A percentile compares a stretch with the other conserved stretches of the same genome.
These are phyloP conservation scores for Gossypium herbaceum DNA, from an alignment of 345 rosid genomes.

Conservation along the genomic window DNA sequence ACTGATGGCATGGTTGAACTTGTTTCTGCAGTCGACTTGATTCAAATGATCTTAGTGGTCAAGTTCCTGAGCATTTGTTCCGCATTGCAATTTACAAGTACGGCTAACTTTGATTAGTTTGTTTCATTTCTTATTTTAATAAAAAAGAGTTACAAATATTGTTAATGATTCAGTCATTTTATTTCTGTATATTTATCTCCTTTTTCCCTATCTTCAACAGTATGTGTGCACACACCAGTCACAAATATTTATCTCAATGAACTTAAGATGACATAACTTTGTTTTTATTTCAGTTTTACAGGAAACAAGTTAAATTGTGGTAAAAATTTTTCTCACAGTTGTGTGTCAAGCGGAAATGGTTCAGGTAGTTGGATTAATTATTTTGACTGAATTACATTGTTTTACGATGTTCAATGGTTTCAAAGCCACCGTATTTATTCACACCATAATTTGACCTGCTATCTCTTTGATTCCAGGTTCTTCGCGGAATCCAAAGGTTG, in stretches of 20 bases:
- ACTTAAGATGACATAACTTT: conserved; percentile 20
- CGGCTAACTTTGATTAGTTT: conserved; percentile 12
- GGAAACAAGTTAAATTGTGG: conserved; percentile 73
- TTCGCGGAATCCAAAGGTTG: conserved; percentile 61
- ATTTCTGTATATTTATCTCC: conserved; percentile 3
- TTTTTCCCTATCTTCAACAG: background rate
- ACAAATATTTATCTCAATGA: background rate
- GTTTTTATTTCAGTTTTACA: conserved; percentile 56
- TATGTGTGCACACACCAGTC: background rate
- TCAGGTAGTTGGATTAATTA: conserved; percentile 44
- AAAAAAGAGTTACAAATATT: background rate
- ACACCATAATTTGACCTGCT: background rate
- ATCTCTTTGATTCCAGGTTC: conserved; percentile 37
- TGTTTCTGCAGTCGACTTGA: conserved; percentile 65
- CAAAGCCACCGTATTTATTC: background rate
- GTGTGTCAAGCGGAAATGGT: conserved; percentile 49
- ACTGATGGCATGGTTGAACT: conserved; percentile 13
- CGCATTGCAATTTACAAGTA: conserved; percentile 73
- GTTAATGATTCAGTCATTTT: background rate
- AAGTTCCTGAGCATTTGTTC: conserved; percentile 69
- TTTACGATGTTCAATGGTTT: conserved; percentile 3
- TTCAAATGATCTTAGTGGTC: conserved; percentile 71
- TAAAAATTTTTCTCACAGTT: conserved; percentile 28
- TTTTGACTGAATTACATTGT: conserved; percentile 10
- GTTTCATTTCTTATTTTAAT: conserved; percentile 2